Evolutionary conservation across 2,329 filamentous ascomycete genomes (phyloP).

Genomic region (Chaetomium strumarium): DNA sequence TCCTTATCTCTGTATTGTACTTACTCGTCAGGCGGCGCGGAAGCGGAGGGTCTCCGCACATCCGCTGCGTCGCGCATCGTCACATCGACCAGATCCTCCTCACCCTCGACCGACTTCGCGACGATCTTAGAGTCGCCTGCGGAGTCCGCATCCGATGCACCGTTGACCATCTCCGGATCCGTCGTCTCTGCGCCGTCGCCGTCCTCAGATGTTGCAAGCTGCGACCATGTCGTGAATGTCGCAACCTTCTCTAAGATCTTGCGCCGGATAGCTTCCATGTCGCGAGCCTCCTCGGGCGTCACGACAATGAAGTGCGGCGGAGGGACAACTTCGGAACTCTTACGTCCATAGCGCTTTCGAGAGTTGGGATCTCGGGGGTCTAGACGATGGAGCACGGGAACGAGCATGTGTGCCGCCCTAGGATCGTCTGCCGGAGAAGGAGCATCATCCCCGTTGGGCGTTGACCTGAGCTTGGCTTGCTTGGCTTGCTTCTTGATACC

Average conservation of each 20-base stretch:
- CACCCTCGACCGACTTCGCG: conserved; percentile 74
- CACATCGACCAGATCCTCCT: conserved; percentile 87
- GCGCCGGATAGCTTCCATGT: conserved; percentile 65
- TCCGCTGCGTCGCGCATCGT: conserved; percentile 65
- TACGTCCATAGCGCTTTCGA: conserved; percentile 10
- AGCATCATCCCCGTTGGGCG: conserved; percentile 44
- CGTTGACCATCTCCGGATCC: conserved; percentile 65
- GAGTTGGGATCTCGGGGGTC: conserved; percentile 26
- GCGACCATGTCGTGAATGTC: conserved; percentile 66
- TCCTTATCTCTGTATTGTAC: conserved; percentile 1
- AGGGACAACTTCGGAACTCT: conserved; percentile 21
- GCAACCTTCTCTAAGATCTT: conserved; percentile 74
- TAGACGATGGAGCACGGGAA: conserved; percentile 63
- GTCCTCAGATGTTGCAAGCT: conserved; percentile 50
- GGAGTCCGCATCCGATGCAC: conserved; percentile 57
- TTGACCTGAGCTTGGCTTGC: conserved; percentile 36
- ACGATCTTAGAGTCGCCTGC: conserved; percentile 65
- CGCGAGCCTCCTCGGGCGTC: conserved; percentile 61
- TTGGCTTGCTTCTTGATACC: conserved; percentile 36
- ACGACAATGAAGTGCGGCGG: conserved; percentile 69
- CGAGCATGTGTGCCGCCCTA: conserved; percentile 59
- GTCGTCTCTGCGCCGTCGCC: conserved; percentile 45
- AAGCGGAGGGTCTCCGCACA: conserved; percentile 24
- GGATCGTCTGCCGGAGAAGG: conserved; percentile 48
- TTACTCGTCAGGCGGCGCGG: conserved; percentile 27